These are phyloP conservation scores for Colletotrichum sp. DNA, from an alignment of 2,329 filamentous ascomycete genomes.

Conservation along the genomic window DNA sequence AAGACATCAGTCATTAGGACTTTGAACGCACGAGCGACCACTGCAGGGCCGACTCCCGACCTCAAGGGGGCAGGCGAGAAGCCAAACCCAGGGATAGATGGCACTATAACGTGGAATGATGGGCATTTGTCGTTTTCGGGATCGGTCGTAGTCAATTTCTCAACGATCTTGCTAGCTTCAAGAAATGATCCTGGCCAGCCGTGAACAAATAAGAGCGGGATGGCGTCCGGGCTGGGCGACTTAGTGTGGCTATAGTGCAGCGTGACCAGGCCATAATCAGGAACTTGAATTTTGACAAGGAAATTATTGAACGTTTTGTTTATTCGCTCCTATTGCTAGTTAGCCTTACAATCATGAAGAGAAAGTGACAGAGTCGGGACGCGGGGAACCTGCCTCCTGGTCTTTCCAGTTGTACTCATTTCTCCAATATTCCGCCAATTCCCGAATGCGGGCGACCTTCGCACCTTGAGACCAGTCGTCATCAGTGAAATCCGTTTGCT, in stretches of 20 bases:
- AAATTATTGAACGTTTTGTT: conserved; percentile 18
- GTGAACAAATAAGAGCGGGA: conserved; percentile 46
- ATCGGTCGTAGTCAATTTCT: conserved; percentile 28
- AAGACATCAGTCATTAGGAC: conserved; percentile 42
- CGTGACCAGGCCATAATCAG: conserved; percentile 20
- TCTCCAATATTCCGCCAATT: conserved; percentile 18
- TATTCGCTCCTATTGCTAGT: not conserved
- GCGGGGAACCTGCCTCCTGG: not conserved
- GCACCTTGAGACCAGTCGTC: conserved; percentile 22
- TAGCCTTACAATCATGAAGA: not conserved
- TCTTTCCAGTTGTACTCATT: conserved; percentile 7
- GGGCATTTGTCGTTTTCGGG: conserved; percentile 28
- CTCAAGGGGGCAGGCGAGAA: conserved; percentile 39
- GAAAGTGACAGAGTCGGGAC: not conserved
- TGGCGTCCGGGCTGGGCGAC: conserved; percentile 31
- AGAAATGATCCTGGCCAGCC: conserved; percentile 48
- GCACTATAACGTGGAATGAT: conserved; percentile 52
- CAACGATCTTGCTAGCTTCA: conserved; percentile 38
- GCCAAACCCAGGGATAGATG: conserved; percentile 47
- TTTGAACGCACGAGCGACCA: conserved; percentile 36
- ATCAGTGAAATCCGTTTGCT: conserved; percentile 5
- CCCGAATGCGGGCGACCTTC: conserved; percentile 10
- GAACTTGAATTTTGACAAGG: conserved; percentile 19
- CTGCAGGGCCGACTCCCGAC: conserved; percentile 32
- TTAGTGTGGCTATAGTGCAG: conserved; percentile 36